Conservation (phyloP, 306 rosid species). For the Arachis hypogaea region DNA sequence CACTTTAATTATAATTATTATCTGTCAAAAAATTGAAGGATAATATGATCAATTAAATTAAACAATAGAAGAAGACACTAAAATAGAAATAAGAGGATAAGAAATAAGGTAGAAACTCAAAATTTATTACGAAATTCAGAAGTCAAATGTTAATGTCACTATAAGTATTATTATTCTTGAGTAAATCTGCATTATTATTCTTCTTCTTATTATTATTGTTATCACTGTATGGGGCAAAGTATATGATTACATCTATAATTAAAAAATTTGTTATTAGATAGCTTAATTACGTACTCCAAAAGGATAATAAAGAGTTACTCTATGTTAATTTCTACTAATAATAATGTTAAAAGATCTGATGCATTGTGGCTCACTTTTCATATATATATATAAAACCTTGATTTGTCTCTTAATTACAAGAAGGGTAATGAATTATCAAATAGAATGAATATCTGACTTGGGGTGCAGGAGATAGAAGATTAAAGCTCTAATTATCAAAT, state of each 20-base stretch:
- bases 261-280: conserved; percentile 36
- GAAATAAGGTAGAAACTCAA: too few relatives aligned
- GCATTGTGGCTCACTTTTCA: conserved; percentile 17
- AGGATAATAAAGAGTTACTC: conserved; percentile 25
- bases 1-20: too few relatives aligned
- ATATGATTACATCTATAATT: conserved; percentile 24
- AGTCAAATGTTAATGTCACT: too few relatives aligned
- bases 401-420: conserved; percentile 36
- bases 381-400: neutral
- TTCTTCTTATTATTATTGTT: conserved; percentile 21
- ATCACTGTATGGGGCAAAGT: conserved; percentile 20
- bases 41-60: too few relatives aligned
- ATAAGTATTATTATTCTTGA: too few relatives aligned
- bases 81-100: too few relatives aligned
- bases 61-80: too few relatives aligned
- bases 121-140: too few relatives aligned
- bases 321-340: conserved; percentile 12
- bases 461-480: neutral
- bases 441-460: neutral
- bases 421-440: conserved; percentile 27
- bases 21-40: too few relatives aligned
- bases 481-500: conserved; percentile 24
- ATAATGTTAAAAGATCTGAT: conserved; percentile 35
- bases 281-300: conserved; percentile 38
- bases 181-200: too few relatives aligned